Evolutionary conservation across 768 basidiomycete species (phyloP).

Genomic region (Collybia mongolica): DNA sequence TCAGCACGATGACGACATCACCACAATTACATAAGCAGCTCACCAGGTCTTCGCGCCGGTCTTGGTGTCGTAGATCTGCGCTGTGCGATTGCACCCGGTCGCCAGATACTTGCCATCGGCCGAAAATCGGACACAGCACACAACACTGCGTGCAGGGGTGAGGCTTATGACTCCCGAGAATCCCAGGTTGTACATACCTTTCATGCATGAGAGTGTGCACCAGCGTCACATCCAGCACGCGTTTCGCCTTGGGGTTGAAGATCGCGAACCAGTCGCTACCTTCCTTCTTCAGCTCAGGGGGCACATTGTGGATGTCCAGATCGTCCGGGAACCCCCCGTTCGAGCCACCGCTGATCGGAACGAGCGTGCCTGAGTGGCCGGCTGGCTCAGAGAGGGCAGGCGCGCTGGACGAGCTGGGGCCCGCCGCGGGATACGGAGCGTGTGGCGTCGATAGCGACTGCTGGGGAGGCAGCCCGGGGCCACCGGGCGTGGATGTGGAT

Average conservation of each 20-base stretch:
- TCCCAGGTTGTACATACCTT: conserved; percentile 57
- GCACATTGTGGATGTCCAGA: conserved; percentile 32
- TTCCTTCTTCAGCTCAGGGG: conserved; percentile 65
- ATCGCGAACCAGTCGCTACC: conserved; percentile 88
- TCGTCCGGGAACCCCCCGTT: conserved; percentile 46
- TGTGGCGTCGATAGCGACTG: conserved; percentile 13
- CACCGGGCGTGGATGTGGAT: conserved; percentile 25
- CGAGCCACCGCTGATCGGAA: conserved; percentile 13
- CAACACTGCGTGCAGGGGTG: no score
- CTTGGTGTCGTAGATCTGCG: conserved; percentile 93
- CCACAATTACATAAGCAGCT: conserved; percentile 19
- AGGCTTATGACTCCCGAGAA: not conserved
- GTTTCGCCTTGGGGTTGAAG: conserved; percentile 80
- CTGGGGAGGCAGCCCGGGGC: conserved; percentile 35
- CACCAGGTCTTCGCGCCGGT: conserved; percentile 86
- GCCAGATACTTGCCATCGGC: conserved; percentile 91
- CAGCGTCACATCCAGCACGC: conserved; percentile 73
- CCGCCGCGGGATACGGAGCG: conserved; percentile 11
- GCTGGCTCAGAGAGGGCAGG: conserved; percentile 11
- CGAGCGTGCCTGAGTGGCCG: conserved; percentile 13
- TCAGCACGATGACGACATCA: not conserved
- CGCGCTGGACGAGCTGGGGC: conserved; percentile 7
- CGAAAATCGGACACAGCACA: conserved; percentile 93
- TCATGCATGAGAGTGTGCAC: conserved; percentile 91
- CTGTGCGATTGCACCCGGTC: conserved; percentile 93